Percentiles rank a stretch among this genome's conserved stretches.
phyloP scores from a whole-genome alignment of 2,329 filamentous ascomycete species.

The Pseudocercospora crystallina region DNA sequence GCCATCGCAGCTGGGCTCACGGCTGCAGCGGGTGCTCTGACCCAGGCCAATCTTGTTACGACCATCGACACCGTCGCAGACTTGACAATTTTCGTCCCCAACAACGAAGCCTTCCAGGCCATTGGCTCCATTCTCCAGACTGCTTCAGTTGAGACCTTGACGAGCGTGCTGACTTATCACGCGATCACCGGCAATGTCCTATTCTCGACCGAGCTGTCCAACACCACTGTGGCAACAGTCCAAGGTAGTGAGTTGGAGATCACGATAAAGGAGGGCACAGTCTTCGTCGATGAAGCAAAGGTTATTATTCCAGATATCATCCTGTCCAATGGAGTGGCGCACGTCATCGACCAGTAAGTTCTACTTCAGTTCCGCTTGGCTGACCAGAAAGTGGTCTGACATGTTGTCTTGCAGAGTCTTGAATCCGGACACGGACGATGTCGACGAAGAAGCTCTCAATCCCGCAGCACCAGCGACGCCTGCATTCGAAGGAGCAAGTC shows the following conservation, averaged over 20 bases:
- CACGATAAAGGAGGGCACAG: slow-evolving; percentile 2
- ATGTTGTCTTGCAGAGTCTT: no score
- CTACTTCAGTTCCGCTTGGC: no score
- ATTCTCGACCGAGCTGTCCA: slow-evolving; percentile 6
- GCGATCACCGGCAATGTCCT: slow-evolving; percentile 3
- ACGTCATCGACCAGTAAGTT: slow-evolving; percentile 16
- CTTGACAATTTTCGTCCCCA: slow-evolving; percentile 23
- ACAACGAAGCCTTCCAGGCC: slow-evolving; percentile 6
- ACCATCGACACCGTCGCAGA: slow-evolving; percentile 15
- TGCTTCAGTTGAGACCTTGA: not conserved
- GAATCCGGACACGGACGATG: no score
- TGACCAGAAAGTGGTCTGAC: no score
- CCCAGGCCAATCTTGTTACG: slow-evolving; percentile 5
- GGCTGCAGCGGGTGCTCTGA: slow-evolving; percentile 14
- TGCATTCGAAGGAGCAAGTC: no score
- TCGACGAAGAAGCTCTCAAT: no score
- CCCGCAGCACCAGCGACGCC: no score
- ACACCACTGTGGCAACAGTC: not conserved
- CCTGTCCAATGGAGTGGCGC: slow-evolving; percentile 12
- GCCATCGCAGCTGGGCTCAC: slow-evolving; percentile 13
- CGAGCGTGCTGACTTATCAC: slow-evolving; percentile 6
- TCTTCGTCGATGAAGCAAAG: slow-evolving; percentile 10
- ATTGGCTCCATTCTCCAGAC: not conserved
- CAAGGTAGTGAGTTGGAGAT: slow-evolving; percentile 3
- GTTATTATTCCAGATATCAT: slow-evolving; percentile 10